Conservation (phyloP, 371 early-diverging fungal species). For the Haplosporangium sp. region DNA sequence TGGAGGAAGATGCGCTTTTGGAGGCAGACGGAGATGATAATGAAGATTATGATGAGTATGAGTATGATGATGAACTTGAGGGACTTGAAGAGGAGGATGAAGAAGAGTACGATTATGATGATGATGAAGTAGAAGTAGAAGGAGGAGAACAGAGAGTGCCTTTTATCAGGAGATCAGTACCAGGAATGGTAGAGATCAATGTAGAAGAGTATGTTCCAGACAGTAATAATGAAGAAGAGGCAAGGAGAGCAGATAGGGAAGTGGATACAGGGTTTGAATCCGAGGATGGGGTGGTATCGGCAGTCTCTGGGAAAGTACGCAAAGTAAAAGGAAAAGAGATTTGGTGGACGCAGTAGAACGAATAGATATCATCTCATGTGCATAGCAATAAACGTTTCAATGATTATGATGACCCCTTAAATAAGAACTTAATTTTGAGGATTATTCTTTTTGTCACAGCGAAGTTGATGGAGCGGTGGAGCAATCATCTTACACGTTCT, state of each 20-base stretch:
- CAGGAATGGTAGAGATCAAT: conserved; percentile 2
- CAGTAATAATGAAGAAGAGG: neutral
- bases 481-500: too few species aligned
- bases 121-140: conserved; percentile 5
- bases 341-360: conserved; percentile 13
- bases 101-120: conserved; percentile 17
- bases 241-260: neutral
- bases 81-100: conserved; percentile 14
- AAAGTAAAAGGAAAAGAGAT: conserved; percentile 32
- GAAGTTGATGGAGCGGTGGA: too few species aligned
- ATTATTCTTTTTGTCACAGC: neutral
- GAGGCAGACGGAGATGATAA: conserved; percentile 8
- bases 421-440: neutral
- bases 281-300: conserved; percentile 18
- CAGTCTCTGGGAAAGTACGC: conserved; percentile 17
- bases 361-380: too few species aligned
- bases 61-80: conserved; percentile 5
- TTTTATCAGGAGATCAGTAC: neutral
- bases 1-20: conserved; percentile 5
- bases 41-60: conserved; percentile 15
- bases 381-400: too few species aligned
- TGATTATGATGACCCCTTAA: too few species aligned
- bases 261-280: neutral
- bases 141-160: neutral
- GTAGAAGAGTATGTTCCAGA: neutral